Base-by-base conservation (phyloP, 2,329 filamentous ascomycete genomes). In the Pestalotiopsis fici region DNA sequence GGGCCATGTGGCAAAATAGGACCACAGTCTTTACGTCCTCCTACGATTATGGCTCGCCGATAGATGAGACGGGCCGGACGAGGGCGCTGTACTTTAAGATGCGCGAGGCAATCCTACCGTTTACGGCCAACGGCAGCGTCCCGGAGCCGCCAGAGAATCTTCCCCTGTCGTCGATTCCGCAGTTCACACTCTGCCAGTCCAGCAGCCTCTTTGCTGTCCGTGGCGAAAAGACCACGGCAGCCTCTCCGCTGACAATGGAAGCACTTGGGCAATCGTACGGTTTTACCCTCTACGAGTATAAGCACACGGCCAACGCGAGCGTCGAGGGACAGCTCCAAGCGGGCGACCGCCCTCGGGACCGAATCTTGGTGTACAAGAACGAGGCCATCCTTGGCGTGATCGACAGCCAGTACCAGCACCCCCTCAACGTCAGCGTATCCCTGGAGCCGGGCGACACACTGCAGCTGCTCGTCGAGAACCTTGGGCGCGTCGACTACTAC, bases 21-120 rank as follows among this genome's bases (percentile, higher is more conserved):
- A 78, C 79, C 21, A 78, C 78, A 6, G 77, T 76, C 21, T 80
- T 84, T 61, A 85, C 74, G 0, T 81, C 82, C 2, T 83, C 81
- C 68, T 87, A 86, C 69, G 84, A 87, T 71, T 86, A 86, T 63
- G 83, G 83, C 27, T 77, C 84, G 0, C 82, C 84, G 1, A 75
- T 86, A 7, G 83, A 85, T 61, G 84, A 87, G 72, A 84, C 79
- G 59, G 84, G 85, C 2, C 78, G 83, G 1, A 78, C 80, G 0
- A 84, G 79, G 2, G 78, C 82, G 12, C 69, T 85, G 18, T 86
- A 85, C 69, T 72, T 76, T 59, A 74, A 75, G 7, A 72, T 85
- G 35, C 77, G 82, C 15, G 74, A 80, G 11, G 75, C 78, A 4
- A 82, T 85, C 50, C 65, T 70, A 59, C 77, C 80, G 62, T 79